Base-by-base conservation (phyloP, 2,329 filamentous ascomycete species). In the Fusarium sp. region DNA sequence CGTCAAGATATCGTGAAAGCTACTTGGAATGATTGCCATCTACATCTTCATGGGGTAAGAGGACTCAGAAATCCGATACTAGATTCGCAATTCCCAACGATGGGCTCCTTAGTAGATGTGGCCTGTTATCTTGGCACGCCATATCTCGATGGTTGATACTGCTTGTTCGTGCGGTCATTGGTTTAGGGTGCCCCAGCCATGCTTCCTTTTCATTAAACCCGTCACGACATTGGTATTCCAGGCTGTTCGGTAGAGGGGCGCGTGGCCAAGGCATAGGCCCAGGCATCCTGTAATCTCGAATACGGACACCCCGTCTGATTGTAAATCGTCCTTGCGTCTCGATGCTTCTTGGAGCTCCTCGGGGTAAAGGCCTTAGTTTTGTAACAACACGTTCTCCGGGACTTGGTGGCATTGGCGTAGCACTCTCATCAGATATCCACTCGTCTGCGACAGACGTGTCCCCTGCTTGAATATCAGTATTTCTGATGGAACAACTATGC, bases 151-250 rank as follows among this genome's bases (percentile, higher is more conserved):
- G 16, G 18, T 10, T 16, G 7, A 4, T 22, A 14, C 45, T 27
- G 2, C 11, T 24, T 2, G 34, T 18, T 5, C 13, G 44, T 4
- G 22, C 18, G 3, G 9, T 32, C 59, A 76, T 75, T 9, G 59
- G 60, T 30, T 57, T 51, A 12, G 73, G 65, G 18, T 65, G 55
- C 4, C 59, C 58, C 12, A 63, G 57, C 4, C 60, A 68, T 18
- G 54, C 44, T 42, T 79, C 77, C 7, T 53, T 49, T 16, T 25
- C 40, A 20, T 77, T 64, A 37, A 80, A 79, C 1, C 78, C 77
- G 60, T 80, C 78, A 12, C 76, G 69, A 24, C 77, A 79, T 32
- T 75, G 76, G 9, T 74, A 78, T 30, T 74, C 69, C 5, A 46
- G 40, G 24, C 67, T 75, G 27, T 25, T 46, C 4, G 64, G 44